Base-by-base conservation (phyloP, 192 early-diverging fungal genomes). In the Backusella macrospora region DNA sequence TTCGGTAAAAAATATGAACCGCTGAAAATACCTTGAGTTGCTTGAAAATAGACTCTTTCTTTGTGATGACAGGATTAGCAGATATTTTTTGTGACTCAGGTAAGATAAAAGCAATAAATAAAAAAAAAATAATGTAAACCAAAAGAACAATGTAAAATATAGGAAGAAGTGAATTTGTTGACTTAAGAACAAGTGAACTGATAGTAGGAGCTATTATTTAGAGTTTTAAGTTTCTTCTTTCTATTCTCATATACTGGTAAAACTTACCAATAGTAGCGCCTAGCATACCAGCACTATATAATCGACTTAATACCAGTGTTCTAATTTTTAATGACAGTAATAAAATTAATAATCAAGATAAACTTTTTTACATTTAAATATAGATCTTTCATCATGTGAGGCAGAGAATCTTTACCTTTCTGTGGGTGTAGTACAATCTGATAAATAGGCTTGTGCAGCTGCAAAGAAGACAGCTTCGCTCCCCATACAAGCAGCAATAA, bases 391-490 rank as follows among this genome's bases (percentile, higher is more conserved):
- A 71, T 71, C 49, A 71, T 71, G 16, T 23, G 49, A 55, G 1
- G 42, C 21, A 37, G n/a, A 10, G 2, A 43, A 21, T 55, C 49
- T 55, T 63, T 55, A 78, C 76, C 79, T 76, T 26, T 39, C 45
- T 44, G 40, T 16, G 29, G 71, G 68, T 13, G 23, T n/a, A 14
- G 79, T 81, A 46, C 62, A 73, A 62, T 81, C 79, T 15, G 79
- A 74, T 9, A 81, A 55, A 49, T 81, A 81, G 4, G 79, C 75
- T 42, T 81, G 75, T n/a, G 68, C 70, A 3, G 79, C 70, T 16
- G 79, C 70, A 4, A 76, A 48, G 9, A 73, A 39, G 23, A 69
- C 73, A 1, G 42, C 38, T 64, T 72, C 71, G n/a, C 72, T 69
- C 7, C 59, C 75, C 6, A 77, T 8, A 16, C 76, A 40, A 16